Evolutionary conservation across 2,329 filamentous ascomycete species (phyloP), one percentile per base, ranked within the genome.

Genomic region (Pseudogymnoascus sp.): DNA sequence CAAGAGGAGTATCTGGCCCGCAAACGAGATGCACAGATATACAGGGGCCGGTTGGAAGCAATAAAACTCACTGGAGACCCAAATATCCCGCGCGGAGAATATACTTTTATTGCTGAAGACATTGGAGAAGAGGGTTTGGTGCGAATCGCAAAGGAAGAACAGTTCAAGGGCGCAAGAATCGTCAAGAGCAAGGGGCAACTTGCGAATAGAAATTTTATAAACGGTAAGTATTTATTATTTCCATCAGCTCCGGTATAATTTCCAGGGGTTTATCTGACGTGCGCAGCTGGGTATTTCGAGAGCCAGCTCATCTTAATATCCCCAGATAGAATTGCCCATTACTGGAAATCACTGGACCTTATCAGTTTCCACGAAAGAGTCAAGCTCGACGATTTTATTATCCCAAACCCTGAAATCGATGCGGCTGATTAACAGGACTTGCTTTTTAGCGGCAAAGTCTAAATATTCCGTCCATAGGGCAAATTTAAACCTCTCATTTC

Each of bases 21-120:
- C 15, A 77, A 78, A 58, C 69, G 72, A 1, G 75, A 79, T 11
- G 76, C 78, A 26, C 74, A 76, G 11, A 76, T 84, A 1, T 84
- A 89, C 66, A 79, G 78, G 10, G 90, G 91, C 4, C 79, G 85
- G 1, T 73, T 97, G 3, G 86, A 92, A 72, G 93, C 89, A 0
- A 85, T 97, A 70, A 97, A 97, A 72, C 77, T 99, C 35, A 97
- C 93, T 0, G 93, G 93, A 0, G 93, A 99, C 69, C 85, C 88
- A 0, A 95, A 97, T 66, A 85, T 97, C 11, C 93, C 93, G 0
- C 82, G 92, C 7, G 93, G 92, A 7, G 88, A 97, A 72, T 84
- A 86, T 67, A 90, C 89, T 0, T 97, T 96, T 71, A 80, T 90
- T 3, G 88, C 86, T 0, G 83, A 90, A 4, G 91, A 97, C 67